Base-by-base conservation (phyloP, 2,329 filamentous ascomycete genomes). In the Karstenula rhodostoma region DNA sequence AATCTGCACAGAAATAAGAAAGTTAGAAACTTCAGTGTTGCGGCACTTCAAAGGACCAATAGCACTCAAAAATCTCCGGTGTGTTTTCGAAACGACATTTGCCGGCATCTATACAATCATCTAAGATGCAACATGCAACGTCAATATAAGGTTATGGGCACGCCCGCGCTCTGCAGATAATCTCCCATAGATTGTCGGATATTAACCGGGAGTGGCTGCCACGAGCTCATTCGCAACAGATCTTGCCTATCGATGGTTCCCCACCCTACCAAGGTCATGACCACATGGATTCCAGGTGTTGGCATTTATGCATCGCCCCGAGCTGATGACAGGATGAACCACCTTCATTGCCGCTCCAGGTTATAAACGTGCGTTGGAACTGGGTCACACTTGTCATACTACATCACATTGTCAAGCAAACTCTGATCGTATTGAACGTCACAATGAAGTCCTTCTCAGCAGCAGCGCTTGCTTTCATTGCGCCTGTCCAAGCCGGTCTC, bases 391-490 rank as follows among this genome's bases (percentile, higher is more conserved):
- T 35, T 23, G 9, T 43, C 25, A 10, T 42, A 23, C 27, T 19
- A 19, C 15, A 22, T 12, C 27, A 35, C 13, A 33, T 35, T 6
- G n/a, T 56, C 33, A 49, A 60, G 17, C 48, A n/a, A 40, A 27
- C 15, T n/a, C 19, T 9, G 23, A 32, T 33, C 17, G 15, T 22
- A 44, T 27, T 23, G 12, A 29, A n/a, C 6, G 15, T n/a, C 22
- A 60, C 52, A 44, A 72, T 72, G 70, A 72, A 67, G 63, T 66
- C 62, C 0, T 58, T 71, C 23, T 58, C 64, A 19, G 51, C 65
- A 49, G 61, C 64, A n/a, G 61, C 68, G n/a, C 63, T 72, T 56
- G 59, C 64, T 15, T 60, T 70, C 56, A 52, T 70, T 49, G 58
- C 59, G 35, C 50, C 61, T 22, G 69, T 63, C 23, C 49, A 72